Base-by-base conservation (phyloP, 2,329 filamentous ascomycete genomes). In the Helminthosporium solani region DNA sequence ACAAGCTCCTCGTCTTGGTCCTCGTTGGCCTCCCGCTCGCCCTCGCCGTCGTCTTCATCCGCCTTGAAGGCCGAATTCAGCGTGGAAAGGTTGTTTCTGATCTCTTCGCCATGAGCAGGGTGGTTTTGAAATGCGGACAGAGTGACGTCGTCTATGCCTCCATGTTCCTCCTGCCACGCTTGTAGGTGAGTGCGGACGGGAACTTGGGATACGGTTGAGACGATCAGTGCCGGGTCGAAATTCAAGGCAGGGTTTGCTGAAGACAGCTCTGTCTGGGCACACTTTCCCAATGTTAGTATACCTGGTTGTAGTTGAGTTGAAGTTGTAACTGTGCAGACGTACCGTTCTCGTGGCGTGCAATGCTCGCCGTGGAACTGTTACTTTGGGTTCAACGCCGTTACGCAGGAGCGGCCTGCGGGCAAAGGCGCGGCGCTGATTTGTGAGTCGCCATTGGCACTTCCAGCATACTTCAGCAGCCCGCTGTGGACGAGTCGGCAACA, bases 121-220 rank as follows among this genome's bases (percentile, higher is more conserved):
- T 64, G 53, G 16, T 58, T 67, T 40, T 58, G 56, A 27, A 71
- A 67, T n/a, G 62, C 60, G 9, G 43, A 52, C 3, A 70, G 53
- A 2, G 48, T 43, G 16, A 67, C 64, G 19, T 60, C 52, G 23
- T 63, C 60, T 1, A 64, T 67, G 2, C 49, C 50, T 8, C 66
- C 71, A 51, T 75, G 61, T 20, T 73, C 57, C 19, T 66, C 51
- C 53, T 80, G 71, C 76, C 76, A 79, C 57, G 64, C 42, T 35
- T 49, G 39, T 1, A 72, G 51, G n/a, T 61, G 63, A 19, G 61
- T 38, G 16, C 66, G 61, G 12, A 70, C 60, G 11, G 56, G 23
- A 3, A 56, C 36, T 36, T 50, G 35, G 9, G 54, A 52, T 15
- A 49, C 51, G 20, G 50, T 40, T 20, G 57, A 27, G 16, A 30